Evolutionary conservation across 345 rosid genomes (phyloP), one percentile per base, ranked within the genome.

Genomic region (Clarkia xantiana): DNA sequence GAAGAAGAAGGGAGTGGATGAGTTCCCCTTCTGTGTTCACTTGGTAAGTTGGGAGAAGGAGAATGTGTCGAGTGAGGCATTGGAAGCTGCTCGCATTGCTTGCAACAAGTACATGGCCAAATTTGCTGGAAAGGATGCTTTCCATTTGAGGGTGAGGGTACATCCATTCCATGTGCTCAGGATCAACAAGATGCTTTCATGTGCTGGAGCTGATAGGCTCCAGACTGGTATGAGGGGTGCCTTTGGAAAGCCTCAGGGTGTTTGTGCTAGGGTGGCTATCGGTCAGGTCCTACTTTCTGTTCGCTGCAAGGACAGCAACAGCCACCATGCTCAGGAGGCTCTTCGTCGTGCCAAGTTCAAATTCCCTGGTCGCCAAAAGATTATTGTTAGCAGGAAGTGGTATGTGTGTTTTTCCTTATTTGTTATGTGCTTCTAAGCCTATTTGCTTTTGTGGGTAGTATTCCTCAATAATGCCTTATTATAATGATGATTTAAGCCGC

Each of bases 211-310:
- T 56, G 75, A 76, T 64, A 69, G 81, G 71, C 81, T 76, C 44
- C 78, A 76, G 60, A 76, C 78, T 60, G 81, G 78, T 14, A 76
- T 72, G 78, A 67, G 75, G 47, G 81, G 81, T 59, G 81, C 81
- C 40, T 76, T 72, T 49, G 81, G 81, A 2, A 76, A 76, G 57
- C 81, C 81, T 6, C 81, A 64, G 44, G 81, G 81, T 8, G 60
- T 68, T 10, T 52, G 62, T 3, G 62, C 62, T 0, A 0, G 62
- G 29, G 66, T 60, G 14, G 41, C 47, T 51, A 66, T 66, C 5
- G 66, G 66, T 1, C 62, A 52, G 45, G 70, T 66, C 18, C 58
- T 61, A 1, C 65, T 67, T 44, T 67, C 71, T 12, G 60, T 53
- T 14, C 36, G 68, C 3, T 64, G 63, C 68, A 58, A 58, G 57